Percentiles rank a stretch among this genome's conserved stretches.
phyloP scores from a whole-genome alignment of 78 protist species.

The Pigoraptor vietnamica region DNA sequence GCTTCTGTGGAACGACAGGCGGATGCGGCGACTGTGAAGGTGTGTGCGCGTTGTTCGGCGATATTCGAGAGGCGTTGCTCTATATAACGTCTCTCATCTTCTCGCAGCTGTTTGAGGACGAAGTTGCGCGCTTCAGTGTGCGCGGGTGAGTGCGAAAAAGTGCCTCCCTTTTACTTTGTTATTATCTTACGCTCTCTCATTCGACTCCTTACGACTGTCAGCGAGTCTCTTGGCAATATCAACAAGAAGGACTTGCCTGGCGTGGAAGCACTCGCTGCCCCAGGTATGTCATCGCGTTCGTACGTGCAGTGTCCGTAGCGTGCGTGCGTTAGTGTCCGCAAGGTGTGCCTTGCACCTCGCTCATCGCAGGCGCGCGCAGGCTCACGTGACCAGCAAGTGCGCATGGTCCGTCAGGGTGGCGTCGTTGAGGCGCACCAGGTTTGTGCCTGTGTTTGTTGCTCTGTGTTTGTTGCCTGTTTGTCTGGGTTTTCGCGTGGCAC shows the following conservation, averaged over 20 bases:
- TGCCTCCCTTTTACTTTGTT: neutral
- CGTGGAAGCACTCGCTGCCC: slow-evolving; percentile 12
- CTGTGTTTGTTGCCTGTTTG: no score
- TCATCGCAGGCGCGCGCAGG: neutral
- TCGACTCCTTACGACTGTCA: neutral
- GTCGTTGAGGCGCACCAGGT: slow-evolving; percentile 36
- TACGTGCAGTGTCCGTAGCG: neutral
- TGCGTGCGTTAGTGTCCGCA: neutral
- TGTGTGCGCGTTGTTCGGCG: slow-evolving; percentile 17
- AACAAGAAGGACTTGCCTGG: slow-evolving; percentile 30
- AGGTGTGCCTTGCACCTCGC: no score
- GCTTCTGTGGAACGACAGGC: slow-evolving; percentile 13
- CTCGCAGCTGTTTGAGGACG: neutral
- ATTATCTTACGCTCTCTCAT: neutral
- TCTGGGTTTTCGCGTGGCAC: neutral
- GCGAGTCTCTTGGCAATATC: slow-evolving; percentile 50
- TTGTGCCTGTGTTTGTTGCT: no score
- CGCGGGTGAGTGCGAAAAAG: no score
- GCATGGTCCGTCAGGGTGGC: slow-evolving; percentile 34
- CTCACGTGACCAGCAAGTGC: neutral
- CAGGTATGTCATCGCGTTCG: slow-evolving; percentile 21
- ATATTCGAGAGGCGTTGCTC: slow-evolving; percentile 6
- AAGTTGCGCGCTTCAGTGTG: neutral
- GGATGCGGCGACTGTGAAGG: slow-evolving; percentile 1
- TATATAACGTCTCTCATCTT: no score